Evolutionary conservation across 2,329 filamentous ascomycete species (phyloP), one percentile per base, ranked within the genome.

Genomic region (Ilyonectria mors-panacis): DNA sequence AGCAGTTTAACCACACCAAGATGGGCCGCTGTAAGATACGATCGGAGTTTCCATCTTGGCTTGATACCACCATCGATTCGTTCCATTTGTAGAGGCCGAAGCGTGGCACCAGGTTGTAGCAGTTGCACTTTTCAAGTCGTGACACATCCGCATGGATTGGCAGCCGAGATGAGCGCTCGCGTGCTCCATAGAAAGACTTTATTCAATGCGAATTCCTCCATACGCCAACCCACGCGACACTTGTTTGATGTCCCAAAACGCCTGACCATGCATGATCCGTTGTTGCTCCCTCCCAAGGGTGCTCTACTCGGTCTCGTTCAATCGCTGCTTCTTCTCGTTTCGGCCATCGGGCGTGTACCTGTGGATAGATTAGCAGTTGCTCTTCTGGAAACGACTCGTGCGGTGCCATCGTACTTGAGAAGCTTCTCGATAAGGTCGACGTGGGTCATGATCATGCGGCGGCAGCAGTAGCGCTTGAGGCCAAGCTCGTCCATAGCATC

Each of bases 401-500:
- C 26, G 19, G 44, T 37, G 33, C 45, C 26, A 42, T 62, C 89
- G 75, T 91, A 97, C 93, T 95, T 94, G 73, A 99, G 90, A 57
- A 99, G 90, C 85, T 99, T 99, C 87, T 99, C 96, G 76, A 99
- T 98, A 69, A 99, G 87, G 81, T 99, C 96, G 77, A 99, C 96
- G 83, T 99, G 96, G 67, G 96, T 99, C 93, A 99, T 98, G 82
- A 99, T 91, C 96, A 99, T 99, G 78, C 96, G 93, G 76, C 96
- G 93, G 86, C 96, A 99, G 89, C 96, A 99, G 86, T 99, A 99
- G 75, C 96, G 91, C 83, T 94, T 95, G 78, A 97, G 92, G 63
- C 94, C 94, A 59, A 99, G 91, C 79, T 94, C 89, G 82, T 98
- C 95, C 92, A 99, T 97, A 47, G 95, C 96, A 80, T 98, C 94